These are phyloP conservation scores for Andrographis paniculata DNA, from an alignment of 305 asterid genomes.

Conservation along the genomic window DNA sequence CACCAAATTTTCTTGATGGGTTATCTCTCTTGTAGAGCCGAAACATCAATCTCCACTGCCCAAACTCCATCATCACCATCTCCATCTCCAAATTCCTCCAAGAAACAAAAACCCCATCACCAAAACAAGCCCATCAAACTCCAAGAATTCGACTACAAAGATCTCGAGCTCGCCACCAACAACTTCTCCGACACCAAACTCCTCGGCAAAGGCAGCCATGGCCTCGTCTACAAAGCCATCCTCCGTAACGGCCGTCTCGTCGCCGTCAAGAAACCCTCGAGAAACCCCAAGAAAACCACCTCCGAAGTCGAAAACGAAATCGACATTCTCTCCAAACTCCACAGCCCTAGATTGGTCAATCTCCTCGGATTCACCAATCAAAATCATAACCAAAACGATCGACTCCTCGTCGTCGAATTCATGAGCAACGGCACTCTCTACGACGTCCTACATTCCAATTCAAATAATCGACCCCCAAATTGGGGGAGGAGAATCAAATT, in stretches of 20 bases:
- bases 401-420: slow-evolving; percentile 73
- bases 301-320: slow-evolving; percentile 75
- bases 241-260: slow-evolving; percentile 66
- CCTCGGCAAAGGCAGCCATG: slow-evolving; percentile 80
- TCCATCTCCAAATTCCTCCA: slow-evolving; percentile 16
- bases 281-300: slow-evolving; percentile 40
- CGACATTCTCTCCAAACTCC: slow-evolving; percentile 58
- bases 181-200: slow-evolving; percentile 66
- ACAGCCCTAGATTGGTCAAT: slow-evolving; percentile 65
- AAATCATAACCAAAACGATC: slow-evolving; percentile 32
- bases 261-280: slow-evolving; percentile 70
- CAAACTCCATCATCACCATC: slow-evolving; percentile 18
- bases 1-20: slow-evolving; percentile 24
- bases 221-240: slow-evolving; percentile 68
- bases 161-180: slow-evolving; percentile 70
- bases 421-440: slow-evolving; percentile 81
- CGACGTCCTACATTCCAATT: slow-evolving; percentile 50
- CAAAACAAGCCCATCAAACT: slow-evolving; percentile 35
- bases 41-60: slow-evolving; percentile 50
- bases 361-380: slow-evolving; percentile 56
- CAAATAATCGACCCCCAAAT: slow-evolving; percentile 40
- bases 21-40: slow-evolving; percentile 66
- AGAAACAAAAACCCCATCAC: slow-evolving; percentile 15
- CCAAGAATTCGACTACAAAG: slow-evolving; percentile 60
- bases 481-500: slow-evolving; percentile 78